phyloP scores from a whole-genome alignment of 192 early-diverging fungal species.

The Backusella tuberculispora region DNA sequence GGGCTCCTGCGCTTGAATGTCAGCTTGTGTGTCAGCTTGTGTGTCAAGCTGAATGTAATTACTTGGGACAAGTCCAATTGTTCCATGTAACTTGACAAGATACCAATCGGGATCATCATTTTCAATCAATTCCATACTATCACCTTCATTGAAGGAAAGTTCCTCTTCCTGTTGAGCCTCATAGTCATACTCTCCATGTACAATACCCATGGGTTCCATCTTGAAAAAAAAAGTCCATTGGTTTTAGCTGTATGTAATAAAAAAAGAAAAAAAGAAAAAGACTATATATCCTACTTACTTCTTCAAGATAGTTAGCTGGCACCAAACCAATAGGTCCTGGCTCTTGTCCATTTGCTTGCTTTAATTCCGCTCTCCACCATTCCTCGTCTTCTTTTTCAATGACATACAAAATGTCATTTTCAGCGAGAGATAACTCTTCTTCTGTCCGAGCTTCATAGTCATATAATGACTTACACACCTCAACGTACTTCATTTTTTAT shows the following conservation, averaged over 20 bases:
- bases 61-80: conserved; percentile 85
- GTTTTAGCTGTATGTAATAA: too few species aligned
- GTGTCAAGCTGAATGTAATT: conserved; percentile 73
- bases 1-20: conserved; percentile 7
- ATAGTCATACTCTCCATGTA: conserved; percentile 82
- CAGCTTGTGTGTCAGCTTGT: not conserved
- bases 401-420: conserved; percentile 88
- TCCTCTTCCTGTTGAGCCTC: conserved; percentile 84
- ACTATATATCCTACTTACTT: conserved; percentile 27
- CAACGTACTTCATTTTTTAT: conserved; percentile 47
- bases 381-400: conserved; percentile 88
- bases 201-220: conserved; percentile 60
- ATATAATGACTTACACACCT: conserved; percentile 82
- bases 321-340: conserved; percentile 74
- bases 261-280: not conserved
- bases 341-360: conserved; percentile 54
- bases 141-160: conserved; percentile 76
- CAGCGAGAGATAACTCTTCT: conserved; percentile 85
- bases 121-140: conserved; percentile 76
- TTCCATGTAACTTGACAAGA: conserved; percentile 70
- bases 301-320: conserved; percentile 90
- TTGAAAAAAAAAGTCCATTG: conserved; percentile 28
- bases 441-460: conserved; percentile 83
- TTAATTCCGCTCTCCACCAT: conserved; percentile 88
- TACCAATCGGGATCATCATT: conserved; percentile 93